Conservation (phyloP, 2,329 filamentous ascomycete genomes). For the Monosporascus sp. region DNA sequence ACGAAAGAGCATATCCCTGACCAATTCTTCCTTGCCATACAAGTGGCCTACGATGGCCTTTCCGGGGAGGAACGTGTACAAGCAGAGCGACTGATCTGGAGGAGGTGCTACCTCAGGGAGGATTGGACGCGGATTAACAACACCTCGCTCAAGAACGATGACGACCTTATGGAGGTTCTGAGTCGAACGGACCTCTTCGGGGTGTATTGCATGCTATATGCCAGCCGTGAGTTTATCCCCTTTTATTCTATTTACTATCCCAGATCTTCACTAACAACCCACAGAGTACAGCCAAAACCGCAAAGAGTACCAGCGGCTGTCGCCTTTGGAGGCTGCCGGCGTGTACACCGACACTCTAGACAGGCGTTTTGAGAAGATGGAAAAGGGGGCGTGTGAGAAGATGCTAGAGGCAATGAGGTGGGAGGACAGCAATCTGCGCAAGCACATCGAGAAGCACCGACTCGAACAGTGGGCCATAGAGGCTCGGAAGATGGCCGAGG, state of each 20-base stretch:
- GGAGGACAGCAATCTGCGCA: conserved; percentile 63
- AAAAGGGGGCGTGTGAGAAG: conserved; percentile 59
- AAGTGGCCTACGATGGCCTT: conserved; percentile 50
- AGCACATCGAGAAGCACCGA: conserved; percentile 60
- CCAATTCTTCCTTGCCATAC: conserved; percentile 72
- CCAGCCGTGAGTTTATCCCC: conserved; percentile 50
- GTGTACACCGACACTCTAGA: conserved; percentile 58
- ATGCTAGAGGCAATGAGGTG: conserved; percentile 66
- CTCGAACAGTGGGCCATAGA: conserved; percentile 61
- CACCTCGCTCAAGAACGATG: conserved; percentile 68
- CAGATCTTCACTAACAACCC: conserved; percentile 3
- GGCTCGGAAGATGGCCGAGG: conserved; percentile 21
- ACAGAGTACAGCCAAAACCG: conserved; percentile 36
- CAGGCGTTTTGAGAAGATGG: conserved; percentile 52
- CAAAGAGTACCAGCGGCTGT: conserved; percentile 39
- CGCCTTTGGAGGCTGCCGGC: conserved; percentile 50
- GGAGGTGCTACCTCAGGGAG: conserved; percentile 76
- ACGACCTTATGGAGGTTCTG: conserved; percentile 57
- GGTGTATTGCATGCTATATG: conserved; percentile 59
- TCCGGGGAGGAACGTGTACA: conserved; percentile 52
- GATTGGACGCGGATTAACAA: conserved; percentile 79
- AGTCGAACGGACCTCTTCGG: conserved; percentile 62
- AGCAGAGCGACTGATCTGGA: conserved; percentile 68
- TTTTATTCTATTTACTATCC: neutral
- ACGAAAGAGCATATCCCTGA: conserved; percentile 50